Base-by-base conservation (phyloP, 352 stramenopile species). In the Phytophthora pseudosyringae region DNA sequence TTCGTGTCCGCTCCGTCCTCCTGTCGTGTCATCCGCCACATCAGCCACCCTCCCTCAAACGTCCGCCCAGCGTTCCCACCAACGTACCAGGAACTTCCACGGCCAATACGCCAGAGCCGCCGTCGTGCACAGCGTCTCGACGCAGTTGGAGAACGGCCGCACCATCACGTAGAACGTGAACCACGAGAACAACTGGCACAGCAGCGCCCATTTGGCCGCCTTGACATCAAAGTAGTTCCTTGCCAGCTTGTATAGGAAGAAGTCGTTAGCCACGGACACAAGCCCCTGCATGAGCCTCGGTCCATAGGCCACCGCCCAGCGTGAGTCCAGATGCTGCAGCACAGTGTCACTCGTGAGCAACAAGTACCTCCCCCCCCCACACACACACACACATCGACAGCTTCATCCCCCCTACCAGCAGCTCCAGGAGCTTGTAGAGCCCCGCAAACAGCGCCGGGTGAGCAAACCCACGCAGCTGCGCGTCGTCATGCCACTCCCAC, bases 111-210 rank as follows among this genome's bases (percentile, higher is more conserved):
- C 61, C 16, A 97, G 51, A 38, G 86, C 87, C 0, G 79, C 76
- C 0, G 84, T 90, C 1, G 87, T 97, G 56, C 83, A 93, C 46
- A 94, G 43, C 4, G 86, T 89, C 68, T 97, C 89, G 21, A 94
- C 76, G 41, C 82, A 91, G 56, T 95, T 97, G 18, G 89, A 97
- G 56, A 88, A 97, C 31, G 89, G 89, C 10, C 89, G 83, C 35
- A 95, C 86, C 73, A 93, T 88, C 12, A 82, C 80, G 71, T 93
- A 97, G 55, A 93, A 95, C 40, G 78, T 81, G 47, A 97, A 97
- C 87, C 87, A 97, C 35, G 83, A 95, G 28, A 84, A 81, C 15
- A 95, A 38, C 9, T 89, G 80, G 56, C 83, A 94, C 28, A 95
- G 60, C 12, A 97, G 57, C 25, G 86, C 67, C 81, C 83, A 94